Percentiles rank a stretch among this genome's conserved stretches.
phyloP scores from a whole-genome alignment of 139 green algal species.

The Auxenochlorella pyrenoidosa region DNA sequence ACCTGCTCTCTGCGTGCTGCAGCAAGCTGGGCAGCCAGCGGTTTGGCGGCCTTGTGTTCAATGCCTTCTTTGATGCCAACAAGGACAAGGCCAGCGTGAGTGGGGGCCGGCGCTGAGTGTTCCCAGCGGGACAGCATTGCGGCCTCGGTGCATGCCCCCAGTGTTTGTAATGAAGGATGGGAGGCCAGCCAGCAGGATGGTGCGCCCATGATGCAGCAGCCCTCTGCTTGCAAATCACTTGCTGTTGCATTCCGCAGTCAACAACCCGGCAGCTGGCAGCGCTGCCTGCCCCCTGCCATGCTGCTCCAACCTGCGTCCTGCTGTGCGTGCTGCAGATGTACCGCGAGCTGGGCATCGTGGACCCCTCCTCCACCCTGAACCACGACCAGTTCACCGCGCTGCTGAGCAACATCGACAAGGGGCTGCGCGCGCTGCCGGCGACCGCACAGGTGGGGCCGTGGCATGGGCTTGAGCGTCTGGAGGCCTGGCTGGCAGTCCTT shows the following conservation, averaged over 20 bases:
- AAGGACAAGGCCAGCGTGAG: constrained; percentile 13
- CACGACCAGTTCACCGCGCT: constrained; percentile 80
- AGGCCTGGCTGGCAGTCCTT: no score
- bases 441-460: constrained; percentile 73
- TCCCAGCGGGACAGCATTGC: no score
- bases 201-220: no score
- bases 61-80: constrained; percentile 29
- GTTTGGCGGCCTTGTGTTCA: constrained; percentile 55
- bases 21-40: constrained; percentile 38
- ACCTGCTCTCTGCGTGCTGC: not conserved
- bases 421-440: constrained; percentile 80
- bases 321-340: constrained; percentile 8
- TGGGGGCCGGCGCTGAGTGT: not conserved
- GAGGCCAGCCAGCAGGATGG: no score
- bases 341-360: constrained; percentile 37
- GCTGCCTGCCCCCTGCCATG: no score
- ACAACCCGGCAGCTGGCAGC: not conserved
- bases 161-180: no score
- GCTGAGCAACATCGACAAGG: constrained; percentile 74
- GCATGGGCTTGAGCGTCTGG: no score
- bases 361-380: constrained; percentile 51
- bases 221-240: no score
- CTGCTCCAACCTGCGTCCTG: not conserved
- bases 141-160: no score
- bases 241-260: no score